phyloP scores from a whole-genome alignment of 148 eudicot species.

The Pouteria glomerata region DNA sequence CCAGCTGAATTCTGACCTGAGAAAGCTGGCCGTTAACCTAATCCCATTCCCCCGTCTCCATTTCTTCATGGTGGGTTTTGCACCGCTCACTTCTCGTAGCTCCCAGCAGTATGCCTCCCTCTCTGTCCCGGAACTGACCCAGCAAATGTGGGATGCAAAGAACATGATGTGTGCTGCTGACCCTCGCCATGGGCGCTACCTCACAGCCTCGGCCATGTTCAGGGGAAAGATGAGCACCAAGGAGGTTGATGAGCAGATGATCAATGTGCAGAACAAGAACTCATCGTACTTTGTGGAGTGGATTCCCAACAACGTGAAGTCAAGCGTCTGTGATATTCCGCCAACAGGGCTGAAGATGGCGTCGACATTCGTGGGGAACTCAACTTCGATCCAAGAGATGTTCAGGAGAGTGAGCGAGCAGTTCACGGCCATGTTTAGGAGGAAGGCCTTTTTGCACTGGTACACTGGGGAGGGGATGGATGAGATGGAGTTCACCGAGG shows the following conservation, averaged over 20 bases:
- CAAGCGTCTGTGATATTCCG: conserved; percentile 36
- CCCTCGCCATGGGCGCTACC: conserved; percentile 75
- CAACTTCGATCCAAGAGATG: conserved; percentile 46
- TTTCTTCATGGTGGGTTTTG: conserved; percentile 90
- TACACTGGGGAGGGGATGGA: conserved; percentile 85
- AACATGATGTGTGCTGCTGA: conserved; percentile 95
- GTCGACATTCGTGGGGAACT: conserved; percentile 34
- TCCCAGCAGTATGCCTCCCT: conserved; percentile 72
- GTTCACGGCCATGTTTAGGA: conserved; percentile 79
- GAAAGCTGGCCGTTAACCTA: conserved; percentile 74
- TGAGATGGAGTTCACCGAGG: conserved; percentile 80
- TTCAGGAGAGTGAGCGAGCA: conserved; percentile 84
- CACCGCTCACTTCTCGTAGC: conserved; percentile 75
- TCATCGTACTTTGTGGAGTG: conserved; percentile 76
- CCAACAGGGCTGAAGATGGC: conserved; percentile 33
- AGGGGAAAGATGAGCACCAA: conserved; percentile 85
- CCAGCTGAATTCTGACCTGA: conserved; percentile 67
- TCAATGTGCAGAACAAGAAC: conserved; percentile 83
- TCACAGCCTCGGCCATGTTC: conserved; percentile 82
- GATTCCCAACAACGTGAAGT: conserved; percentile 36
- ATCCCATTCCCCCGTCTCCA: conserved; percentile 89
- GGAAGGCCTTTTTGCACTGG: conserved; percentile 88
- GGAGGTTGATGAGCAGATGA: conserved; percentile 81
- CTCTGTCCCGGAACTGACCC: conserved; percentile 81
- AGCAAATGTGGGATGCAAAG: conserved; percentile 89